These are phyloP conservation scores for Perkinsus olseni DNA, from an alignment of 169 alveolate genomes.

Conservation along the genomic window DNA sequence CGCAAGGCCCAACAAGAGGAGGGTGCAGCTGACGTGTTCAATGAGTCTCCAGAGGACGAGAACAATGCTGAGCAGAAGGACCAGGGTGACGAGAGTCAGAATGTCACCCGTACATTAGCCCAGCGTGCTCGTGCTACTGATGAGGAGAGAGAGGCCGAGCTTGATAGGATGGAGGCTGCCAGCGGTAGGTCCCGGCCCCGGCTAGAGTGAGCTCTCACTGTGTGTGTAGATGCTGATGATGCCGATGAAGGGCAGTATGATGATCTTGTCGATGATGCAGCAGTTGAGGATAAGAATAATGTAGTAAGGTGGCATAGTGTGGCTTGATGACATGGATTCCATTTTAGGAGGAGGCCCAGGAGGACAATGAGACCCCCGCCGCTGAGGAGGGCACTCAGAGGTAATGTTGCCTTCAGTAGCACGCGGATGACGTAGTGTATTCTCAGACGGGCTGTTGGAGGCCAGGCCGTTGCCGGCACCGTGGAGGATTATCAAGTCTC, in stretches of 20 bases:
- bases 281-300: slow-evolving; percentile 34
- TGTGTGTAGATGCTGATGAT: slow-evolving; percentile 14
- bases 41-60: slow-evolving; percentile 42
- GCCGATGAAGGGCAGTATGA: slow-evolving; percentile 17
- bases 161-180: slow-evolving; percentile 8
- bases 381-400: slow-evolving; percentile 19
- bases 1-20: slow-evolving; percentile 16
- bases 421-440: slow-evolving; percentile 11
- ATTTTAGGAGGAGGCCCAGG: slow-evolving; percentile 22
- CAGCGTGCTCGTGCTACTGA: slow-evolving; percentile 1
- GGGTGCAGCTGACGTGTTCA: slow-evolving; percentile 31
- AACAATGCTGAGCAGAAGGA: slow-evolving; percentile 44
- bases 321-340: slow-evolving; percentile 22
- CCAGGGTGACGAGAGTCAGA: slow-evolving; percentile 14
- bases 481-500: neutral
- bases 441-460: neutral
- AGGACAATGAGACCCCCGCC: slow-evolving; percentile 23
- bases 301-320: neutral
- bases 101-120: neutral
- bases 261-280: slow-evolving; percentile 26
- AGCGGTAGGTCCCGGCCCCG: neutral
- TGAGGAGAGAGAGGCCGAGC: slow-evolving; percentile 5
- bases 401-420: too few relatives aligned
- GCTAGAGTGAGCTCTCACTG: neutral
- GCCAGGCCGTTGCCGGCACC: neutral